These are phyloP conservation scores for Rutstroemia sp. DNA, from an alignment of 2,329 filamentous ascomycete species.

Conservation along the genomic window DNA sequence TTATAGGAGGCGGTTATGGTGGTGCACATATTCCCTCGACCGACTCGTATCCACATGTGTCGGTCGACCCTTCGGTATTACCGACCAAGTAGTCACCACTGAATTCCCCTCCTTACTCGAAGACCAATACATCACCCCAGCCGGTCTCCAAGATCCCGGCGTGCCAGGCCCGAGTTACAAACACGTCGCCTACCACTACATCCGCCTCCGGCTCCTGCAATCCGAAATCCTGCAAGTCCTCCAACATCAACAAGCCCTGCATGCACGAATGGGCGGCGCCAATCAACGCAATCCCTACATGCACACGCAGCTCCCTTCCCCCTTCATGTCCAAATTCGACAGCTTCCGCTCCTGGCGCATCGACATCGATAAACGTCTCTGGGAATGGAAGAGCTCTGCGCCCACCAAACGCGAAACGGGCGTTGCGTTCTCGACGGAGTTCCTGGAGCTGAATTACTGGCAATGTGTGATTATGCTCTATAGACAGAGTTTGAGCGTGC, in stretches of 20 bases:
- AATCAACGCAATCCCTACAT: conserved; percentile 64
- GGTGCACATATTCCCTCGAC: conserved; percentile 94
- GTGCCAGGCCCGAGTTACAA: conserved; percentile 72
- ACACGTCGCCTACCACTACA: conserved; percentile 84
- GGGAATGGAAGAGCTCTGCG: conserved; percentile 79
- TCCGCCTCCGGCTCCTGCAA: conserved; percentile 78
- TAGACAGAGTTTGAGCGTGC: conserved; percentile 80
- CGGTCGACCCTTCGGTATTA: conserved; percentile 85
- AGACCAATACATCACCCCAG: conserved; percentile 77
- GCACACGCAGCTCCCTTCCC: conserved; percentile 71
- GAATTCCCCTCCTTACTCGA: conserved; percentile 87
- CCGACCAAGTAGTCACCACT: conserved; percentile 93
- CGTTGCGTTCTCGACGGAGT: conserved; percentile 82
- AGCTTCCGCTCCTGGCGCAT: conserved; percentile 84
- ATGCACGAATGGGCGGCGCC: conserved; percentile 59
- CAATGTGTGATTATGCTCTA: conserved; percentile 95
- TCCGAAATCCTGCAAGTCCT: conserved; percentile 93
- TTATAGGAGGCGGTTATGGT: conserved; percentile 81
- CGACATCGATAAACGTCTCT: conserved; percentile 76
- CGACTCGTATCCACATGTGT: conserved; percentile 93
- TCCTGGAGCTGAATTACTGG: conserved; percentile 95
- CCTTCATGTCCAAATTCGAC: conserved; percentile 75
- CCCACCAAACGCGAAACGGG: conserved; percentile 74
- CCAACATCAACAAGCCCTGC: conserved; percentile 83
- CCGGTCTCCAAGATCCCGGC: conserved; percentile 62